Percentiles rank a stretch among this genome's conserved stretches.
These are phyloP conservation scores for Pseudogymnoascus sp. DNA, from an alignment of 2,329 filamentous ascomycete species.

Conservation along the genomic window DNA sequence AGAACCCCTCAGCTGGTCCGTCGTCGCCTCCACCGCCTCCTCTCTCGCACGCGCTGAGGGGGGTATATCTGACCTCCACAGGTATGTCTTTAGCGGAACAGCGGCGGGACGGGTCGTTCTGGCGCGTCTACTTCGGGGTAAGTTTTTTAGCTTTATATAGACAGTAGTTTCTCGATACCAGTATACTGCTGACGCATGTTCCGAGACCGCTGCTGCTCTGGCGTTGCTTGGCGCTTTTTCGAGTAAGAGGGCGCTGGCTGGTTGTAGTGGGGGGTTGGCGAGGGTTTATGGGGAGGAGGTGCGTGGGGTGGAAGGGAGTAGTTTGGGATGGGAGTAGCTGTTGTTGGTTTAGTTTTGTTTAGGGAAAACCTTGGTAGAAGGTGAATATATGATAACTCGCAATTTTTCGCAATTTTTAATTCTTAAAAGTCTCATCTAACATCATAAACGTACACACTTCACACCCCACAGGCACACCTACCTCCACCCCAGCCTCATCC, in stretches of 20 bases:
- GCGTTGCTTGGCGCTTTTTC: background rate
- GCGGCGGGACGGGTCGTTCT: no score
- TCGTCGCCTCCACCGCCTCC: no score
- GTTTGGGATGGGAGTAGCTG: background rate
- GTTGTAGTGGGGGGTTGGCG: background rate
- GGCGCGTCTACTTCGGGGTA: background rate
- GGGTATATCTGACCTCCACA: background rate
- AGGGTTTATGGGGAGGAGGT: background rate
- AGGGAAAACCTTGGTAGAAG: background rate
- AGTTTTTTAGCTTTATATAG: background rate
- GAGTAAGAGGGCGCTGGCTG: no score
- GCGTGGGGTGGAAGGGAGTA: background rate
- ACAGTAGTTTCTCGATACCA: background rate
- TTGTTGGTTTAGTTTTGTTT: background rate
- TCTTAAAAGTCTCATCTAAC: background rate
- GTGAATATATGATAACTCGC: background rate
- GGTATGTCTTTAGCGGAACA: no score
- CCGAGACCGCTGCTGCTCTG: background rate
- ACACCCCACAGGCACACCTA: background rate
- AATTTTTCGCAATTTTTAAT: background rate
- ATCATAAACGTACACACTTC: background rate
- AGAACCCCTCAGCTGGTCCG: no score
- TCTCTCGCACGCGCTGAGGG: no score
- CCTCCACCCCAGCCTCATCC: background rate
- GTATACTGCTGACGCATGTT: background rate